Evolutionary conservation across 2,329 filamentous ascomycete genomes (phyloP), one percentile per base, ranked within the genome.

Genomic region (Trichoderma sp.): DNA sequence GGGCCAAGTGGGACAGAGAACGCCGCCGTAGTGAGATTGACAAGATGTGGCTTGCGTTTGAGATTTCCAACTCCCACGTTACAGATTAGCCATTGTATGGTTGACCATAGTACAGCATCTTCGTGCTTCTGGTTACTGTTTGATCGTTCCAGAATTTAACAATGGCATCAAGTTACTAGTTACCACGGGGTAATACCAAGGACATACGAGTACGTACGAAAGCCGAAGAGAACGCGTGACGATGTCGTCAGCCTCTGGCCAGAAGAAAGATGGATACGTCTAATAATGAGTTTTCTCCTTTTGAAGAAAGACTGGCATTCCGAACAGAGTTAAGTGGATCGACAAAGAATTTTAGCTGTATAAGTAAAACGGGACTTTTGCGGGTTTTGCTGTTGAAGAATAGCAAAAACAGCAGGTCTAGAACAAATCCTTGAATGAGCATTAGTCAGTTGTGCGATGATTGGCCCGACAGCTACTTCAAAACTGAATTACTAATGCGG

Each of bases 351-450:
- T 56, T 24, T 56, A 6, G 50, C 18, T 56, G 50, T 24, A 21
- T 11, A 56, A 56, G 50, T 53, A 24, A 14, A 56, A 12, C 50
- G n/a, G n/a, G 50, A 56, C n/a, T 24, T 56, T 24, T 56, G 50
- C 11, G 21, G 50, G 11, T 56, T 53, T 21, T 56, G 11, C 0
- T 24, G 50, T 24, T 56, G n/a, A 14, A 6, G 60, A 29, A 7
- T 27, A 45, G 7, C 38, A 14, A 67, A 67, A 67, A 50, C 64
- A 67, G 64, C 64, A 50, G 64, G 64, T 67, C 64, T 67, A 67
- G 64, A 67, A 67, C 64, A 18, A 67, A 45, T 45, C 41, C 16
- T 45, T 45, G 41, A 45, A 45, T 45, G 27, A 31, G 18, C 64
- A 67, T 67, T 67, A 67, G 64, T 67, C 64, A 67, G 27, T 50